Percentiles rank a stretch among this genome's conserved stretches.
Conservation (phyloP, 495 filamentous ascomycete species). For the Hyphodiscus hymeniophilus region DNA sequence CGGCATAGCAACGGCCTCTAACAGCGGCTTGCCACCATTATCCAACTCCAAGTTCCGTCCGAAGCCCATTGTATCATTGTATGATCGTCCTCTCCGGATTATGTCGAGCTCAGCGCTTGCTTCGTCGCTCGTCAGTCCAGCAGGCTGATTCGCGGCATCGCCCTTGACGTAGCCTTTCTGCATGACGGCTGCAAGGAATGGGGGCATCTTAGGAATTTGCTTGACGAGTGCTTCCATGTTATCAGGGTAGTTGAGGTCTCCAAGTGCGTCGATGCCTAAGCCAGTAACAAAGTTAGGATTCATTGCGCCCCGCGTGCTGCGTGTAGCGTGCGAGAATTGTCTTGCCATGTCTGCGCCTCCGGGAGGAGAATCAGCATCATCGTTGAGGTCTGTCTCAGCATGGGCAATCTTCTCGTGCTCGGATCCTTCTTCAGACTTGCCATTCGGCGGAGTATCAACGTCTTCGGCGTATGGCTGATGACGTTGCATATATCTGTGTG, state of each 20-base stretch:
- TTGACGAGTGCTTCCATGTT: conserved; percentile 38
- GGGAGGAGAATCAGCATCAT: conserved; percentile 31
- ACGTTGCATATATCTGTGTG: conserved; percentile 43
- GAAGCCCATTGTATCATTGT: conserved; percentile 33
- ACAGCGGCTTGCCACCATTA: conserved; percentile 3
- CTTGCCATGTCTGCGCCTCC: conserved; percentile 62
- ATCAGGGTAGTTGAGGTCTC: conserved; percentile 54
- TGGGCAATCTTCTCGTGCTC: conserved; percentile 46
- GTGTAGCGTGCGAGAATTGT: conserved; percentile 63
- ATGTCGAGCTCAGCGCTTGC: conserved; percentile 50
- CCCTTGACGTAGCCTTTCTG: conserved; percentile 30
- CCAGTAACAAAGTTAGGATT: conserved; percentile 37
- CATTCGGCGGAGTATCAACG: conserved; percentile 25
- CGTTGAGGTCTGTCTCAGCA: conserved; percentile 33
- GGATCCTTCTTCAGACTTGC: conserved; percentile 32
- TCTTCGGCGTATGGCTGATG: conserved; percentile 42
- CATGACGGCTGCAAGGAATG: conserved; percentile 45
- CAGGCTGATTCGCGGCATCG: conserved; percentile 33
- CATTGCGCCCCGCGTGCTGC: conserved; percentile 56
- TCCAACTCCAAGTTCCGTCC: conserved; percentile 17
- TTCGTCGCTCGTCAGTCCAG: conserved; percentile 44
- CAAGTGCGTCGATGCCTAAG: conserved; percentile 53
- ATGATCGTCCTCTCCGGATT: conserved; percentile 38
- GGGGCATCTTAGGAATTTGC: conserved; percentile 49
- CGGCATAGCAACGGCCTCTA: conserved; percentile 3